Percentiles rank a stretch among this genome's conserved stretches.
Conservation (phyloP, 345 rosid genomes). For the Arabis hirsuta region DNA sequence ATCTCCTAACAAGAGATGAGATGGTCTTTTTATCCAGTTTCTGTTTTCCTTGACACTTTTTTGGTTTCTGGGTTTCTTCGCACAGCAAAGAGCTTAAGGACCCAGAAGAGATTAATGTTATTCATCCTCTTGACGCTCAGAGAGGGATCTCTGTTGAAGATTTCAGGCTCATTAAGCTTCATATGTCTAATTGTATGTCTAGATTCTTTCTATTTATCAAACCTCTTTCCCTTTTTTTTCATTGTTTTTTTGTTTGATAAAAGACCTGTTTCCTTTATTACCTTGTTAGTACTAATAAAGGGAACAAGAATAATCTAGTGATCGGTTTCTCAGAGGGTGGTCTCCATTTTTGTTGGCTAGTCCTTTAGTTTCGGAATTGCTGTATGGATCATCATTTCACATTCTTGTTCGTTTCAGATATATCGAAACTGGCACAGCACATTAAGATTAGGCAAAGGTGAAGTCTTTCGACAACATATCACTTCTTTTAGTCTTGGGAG, state of each 20-base stretch:
- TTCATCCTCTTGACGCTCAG: slow-evolving; percentile 71
- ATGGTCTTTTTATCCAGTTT: neutral
- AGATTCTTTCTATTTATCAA: neutral
- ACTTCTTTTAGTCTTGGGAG: neutral
- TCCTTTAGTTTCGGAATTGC: neutral
- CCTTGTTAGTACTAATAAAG: too few species aligned
- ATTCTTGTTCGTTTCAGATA: slow-evolving; percentile 55
- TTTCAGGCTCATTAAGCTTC: slow-evolving; percentile 84
- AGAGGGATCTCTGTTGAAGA: slow-evolving; percentile 86
- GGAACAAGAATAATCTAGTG: too few species aligned
- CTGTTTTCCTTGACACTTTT: slow-evolving; percentile 4
- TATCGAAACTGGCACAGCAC: slow-evolving; percentile 73
- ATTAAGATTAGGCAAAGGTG: slow-evolving; percentile 97
- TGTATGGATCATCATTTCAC: slow-evolving; percentile 27
- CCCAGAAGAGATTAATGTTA: slow-evolving; percentile 81
- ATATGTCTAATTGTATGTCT: slow-evolving; percentile 75
- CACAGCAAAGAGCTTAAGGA: slow-evolving; percentile 86
- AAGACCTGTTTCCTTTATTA: too few species aligned
- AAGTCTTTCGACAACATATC: slow-evolving; percentile 33
- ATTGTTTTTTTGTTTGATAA: too few species aligned
- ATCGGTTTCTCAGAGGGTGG: too few species aligned
- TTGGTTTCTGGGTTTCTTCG: slow-evolving; percentile 12
- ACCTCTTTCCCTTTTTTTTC: too few species aligned
- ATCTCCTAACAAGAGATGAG: neutral
- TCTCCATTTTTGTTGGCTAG: neutral